These are phyloP conservation scores for Gloeostereum incarnatum DNA, from an alignment of 768 basidiomycete species.

Conservation along the genomic window DNA sequence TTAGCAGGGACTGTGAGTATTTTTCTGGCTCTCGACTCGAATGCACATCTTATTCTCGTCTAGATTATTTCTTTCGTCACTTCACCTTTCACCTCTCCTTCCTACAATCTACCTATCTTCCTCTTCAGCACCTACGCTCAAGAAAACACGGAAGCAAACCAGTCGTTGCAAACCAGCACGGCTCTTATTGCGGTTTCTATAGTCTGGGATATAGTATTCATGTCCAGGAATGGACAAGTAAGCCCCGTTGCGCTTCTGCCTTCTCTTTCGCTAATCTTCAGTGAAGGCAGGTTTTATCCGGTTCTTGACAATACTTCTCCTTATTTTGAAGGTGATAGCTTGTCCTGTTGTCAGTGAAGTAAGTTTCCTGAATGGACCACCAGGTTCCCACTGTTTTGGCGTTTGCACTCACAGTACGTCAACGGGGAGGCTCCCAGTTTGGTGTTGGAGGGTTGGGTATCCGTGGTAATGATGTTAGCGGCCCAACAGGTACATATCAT, in stretches of 20 bases:
- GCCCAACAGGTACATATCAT: conserved; percentile 41
- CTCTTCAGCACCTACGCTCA: conserved; percentile 70
- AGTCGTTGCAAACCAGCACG: conserved; percentile 60
- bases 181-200: conserved; percentile 51
- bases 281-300: conserved; percentile 31
- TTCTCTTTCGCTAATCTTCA: background rate
- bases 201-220: conserved; percentile 67
- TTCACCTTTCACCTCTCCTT: conserved; percentile 45
- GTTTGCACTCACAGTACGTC: conserved; percentile 41
- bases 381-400: conserved; percentile 55
- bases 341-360: background rate
- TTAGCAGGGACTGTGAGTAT: conserved; percentile 49
- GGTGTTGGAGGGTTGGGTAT: conserved; percentile 34
- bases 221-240: conserved; percentile 41
- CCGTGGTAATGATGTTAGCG: conserved; percentile 34
- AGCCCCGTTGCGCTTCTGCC: background rate
- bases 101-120: conserved; percentile 78
- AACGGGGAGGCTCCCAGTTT: conserved; percentile 51
- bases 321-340: conserved; percentile 45
- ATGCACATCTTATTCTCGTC: background rate
- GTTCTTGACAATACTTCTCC: conserved; percentile 42
- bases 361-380: background rate
- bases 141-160: conserved; percentile 54
- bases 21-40: background rate
- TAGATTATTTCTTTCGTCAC: conserved; percentile 30